phyloP scores from a whole-genome alignment of 129 eudicot genomes.

The Ambrosia trifida region DNA sequence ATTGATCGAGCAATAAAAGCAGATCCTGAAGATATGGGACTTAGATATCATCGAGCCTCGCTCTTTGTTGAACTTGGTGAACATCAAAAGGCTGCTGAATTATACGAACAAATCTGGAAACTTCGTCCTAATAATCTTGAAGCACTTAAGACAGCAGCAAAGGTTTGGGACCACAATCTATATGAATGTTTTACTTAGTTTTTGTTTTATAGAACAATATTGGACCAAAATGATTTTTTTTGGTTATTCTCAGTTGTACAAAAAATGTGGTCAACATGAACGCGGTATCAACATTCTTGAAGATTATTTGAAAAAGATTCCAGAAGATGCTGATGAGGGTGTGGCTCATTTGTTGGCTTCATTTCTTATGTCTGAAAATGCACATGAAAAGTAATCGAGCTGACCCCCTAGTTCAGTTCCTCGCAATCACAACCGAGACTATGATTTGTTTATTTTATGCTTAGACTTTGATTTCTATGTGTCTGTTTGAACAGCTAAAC shows the following conservation, averaged over 20 bases:
- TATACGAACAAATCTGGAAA: slow-evolving; percentile 67
- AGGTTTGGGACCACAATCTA: slow-evolving; percentile 34
- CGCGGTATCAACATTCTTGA: slow-evolving; percentile 63
- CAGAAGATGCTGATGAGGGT: slow-evolving; percentile 49
- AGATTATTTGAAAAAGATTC: slow-evolving; percentile 50
- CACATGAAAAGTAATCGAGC: slow-evolving; percentile 30
- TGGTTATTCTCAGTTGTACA: slow-evolving; percentile 57
- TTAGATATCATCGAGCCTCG: slow-evolving; percentile 66
- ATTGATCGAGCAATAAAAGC: slow-evolving; percentile 76
- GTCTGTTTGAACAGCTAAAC: no score
- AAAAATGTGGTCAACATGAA: slow-evolving; percentile 63
- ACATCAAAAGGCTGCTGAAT: slow-evolving; percentile 72
- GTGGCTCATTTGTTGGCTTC: slow-evolving; percentile 63
- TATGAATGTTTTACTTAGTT: neutral
- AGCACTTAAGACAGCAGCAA: slow-evolving; percentile 69
- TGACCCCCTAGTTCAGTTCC: no score
- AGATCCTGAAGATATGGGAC: slow-evolving; percentile 76
- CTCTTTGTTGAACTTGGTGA: slow-evolving; percentile 64
- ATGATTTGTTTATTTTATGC: no score
- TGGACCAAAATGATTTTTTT: neutral
- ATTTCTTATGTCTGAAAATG: slow-evolving; percentile 54
- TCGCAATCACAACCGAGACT: no score
- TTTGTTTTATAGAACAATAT: neutral
- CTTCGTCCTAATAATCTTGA: slow-evolving; percentile 64
- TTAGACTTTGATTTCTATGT: no score